Conservation (phyloP, 2,329 filamentous ascomycete species). For the Lasiodiplodia sp. region DNA sequence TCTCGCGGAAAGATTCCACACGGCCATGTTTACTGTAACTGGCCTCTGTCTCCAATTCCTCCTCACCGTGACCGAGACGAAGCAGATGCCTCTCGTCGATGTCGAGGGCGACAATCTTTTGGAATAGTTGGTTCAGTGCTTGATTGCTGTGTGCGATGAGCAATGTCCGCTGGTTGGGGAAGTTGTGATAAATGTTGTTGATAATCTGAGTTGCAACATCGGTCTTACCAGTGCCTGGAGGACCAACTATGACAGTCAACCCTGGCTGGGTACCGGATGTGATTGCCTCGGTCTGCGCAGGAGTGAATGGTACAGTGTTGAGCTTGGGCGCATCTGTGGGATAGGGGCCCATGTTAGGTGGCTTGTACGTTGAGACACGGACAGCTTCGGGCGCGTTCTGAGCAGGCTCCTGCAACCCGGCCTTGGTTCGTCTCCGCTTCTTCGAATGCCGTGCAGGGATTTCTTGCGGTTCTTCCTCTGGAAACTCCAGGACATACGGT, state of each 20-base stretch:
- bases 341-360: conserved; percentile 88
- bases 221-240: conserved; percentile 97
- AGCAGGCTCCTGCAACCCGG: conserved; percentile 52
- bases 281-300: conserved; percentile 90
- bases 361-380: conserved; percentile 88
- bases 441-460: conserved; percentile 59
- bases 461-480: conserved; percentile 38
- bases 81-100: conserved; percentile 95
- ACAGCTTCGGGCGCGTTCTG: conserved; percentile 71
- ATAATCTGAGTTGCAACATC: conserved; percentile 99
- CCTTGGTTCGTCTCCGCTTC: conserved; percentile 60
- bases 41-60: conserved; percentile 84
- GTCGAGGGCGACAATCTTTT: conserved; percentile 95
- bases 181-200: conserved; percentile 98
- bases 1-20: conserved; percentile 93
- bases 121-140: conserved; percentile 94
- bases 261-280: conserved; percentile 93
- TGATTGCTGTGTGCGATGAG: conserved; percentile 98
- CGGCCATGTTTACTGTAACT: conserved; percentile 94
- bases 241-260: conserved; percentile 90
- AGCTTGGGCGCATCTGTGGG: conserved; percentile 81
- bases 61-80: conserved; percentile 91
- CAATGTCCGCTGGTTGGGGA: conserved; percentile 88
- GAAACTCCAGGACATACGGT: conserved; percentile 82
- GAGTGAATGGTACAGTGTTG: conserved; percentile 87